phyloP scores from a whole-genome alignment of 441 rosid genomes.

The Kokia cookei region DNA sequence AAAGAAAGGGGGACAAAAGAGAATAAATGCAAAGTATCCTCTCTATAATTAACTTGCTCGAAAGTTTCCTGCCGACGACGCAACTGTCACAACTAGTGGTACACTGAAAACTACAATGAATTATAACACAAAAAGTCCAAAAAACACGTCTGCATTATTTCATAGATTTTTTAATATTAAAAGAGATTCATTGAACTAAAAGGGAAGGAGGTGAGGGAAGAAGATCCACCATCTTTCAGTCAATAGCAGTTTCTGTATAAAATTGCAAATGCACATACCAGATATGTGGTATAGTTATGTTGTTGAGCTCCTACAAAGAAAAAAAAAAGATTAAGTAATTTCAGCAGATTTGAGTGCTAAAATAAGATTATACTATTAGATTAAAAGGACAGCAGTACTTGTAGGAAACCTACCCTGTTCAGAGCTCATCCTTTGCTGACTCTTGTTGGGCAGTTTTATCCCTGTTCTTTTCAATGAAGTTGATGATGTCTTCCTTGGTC shows the following conservation, averaged over 20 bases:
- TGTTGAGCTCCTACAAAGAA: background rate
- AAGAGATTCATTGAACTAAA: background rate
- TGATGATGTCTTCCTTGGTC: constrained; percentile 73
- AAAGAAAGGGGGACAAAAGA: background rate
- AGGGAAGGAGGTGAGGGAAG: background rate
- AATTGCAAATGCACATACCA: background rate
- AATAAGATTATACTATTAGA: background rate
- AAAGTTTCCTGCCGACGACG: background rate
- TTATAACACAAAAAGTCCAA: background rate
- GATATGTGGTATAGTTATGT: background rate
- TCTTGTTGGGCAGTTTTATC: constrained; percentile 38
- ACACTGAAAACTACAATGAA: background rate
- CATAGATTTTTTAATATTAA: background rate
- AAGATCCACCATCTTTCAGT: background rate
- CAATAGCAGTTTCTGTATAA: background rate
- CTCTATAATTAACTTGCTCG: background rate
- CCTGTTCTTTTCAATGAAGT: constrained; percentile 77
- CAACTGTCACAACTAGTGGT: background rate
- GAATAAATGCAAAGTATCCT: background rate
- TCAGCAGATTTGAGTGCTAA: background rate
- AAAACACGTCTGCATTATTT: background rate
- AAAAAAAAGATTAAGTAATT: background rate
- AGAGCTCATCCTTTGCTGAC: constrained; percentile 44
- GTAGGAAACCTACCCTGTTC: constrained; percentile 7
- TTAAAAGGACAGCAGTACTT: background rate